A percentile compares a stretch with the other conserved stretches of the same genome.
Evolutionary conservation across 495 filamentous ascomycete genomes (phyloP).

Genomic region (Pseudotulostoma volvatum): DNA sequence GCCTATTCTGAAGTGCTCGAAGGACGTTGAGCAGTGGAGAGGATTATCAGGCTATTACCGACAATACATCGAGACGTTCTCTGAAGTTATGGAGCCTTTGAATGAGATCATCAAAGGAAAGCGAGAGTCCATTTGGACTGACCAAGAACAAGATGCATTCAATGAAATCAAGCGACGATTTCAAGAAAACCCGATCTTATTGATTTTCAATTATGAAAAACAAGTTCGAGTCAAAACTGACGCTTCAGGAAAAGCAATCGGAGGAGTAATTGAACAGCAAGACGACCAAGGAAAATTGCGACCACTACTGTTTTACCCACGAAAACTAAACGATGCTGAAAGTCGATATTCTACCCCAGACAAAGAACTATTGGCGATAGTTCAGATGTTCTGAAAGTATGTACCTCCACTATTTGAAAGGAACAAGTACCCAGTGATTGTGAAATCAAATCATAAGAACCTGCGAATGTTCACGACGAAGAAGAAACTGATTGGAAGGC

Average conservation of each 20-base stretch:
- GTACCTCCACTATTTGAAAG: conserved; percentile 10
- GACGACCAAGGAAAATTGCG: neutral
- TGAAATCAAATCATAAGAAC: conserved; percentile 10
- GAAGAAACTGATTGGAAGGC: conserved; percentile 6
- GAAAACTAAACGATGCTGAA: conserved; percentile 12
- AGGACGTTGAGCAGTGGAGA: conserved; percentile 5
- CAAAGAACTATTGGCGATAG: conserved; percentile 16
- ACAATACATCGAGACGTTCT: conserved; percentile 5
- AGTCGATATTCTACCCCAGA: conserved; percentile 20
- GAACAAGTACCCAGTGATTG: conserved; percentile 2
- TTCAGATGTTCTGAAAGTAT: conserved; percentile 14
- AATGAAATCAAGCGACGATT: conserved; percentile 3
- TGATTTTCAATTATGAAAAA: neutral
- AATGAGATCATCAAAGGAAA: conserved; percentile 6
- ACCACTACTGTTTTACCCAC: conserved; percentile 13
- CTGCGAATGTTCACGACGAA: conserved; percentile 8
- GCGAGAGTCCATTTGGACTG: conserved; percentile 2
- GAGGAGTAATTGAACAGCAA: neutral
- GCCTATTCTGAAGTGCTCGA: conserved; percentile 2
- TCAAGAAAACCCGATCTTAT: neutral
- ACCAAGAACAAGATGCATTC: conserved; percentile 3
- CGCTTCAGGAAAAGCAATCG: neutral
- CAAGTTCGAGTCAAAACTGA: neutral
- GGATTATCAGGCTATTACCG: conserved; percentile 7
- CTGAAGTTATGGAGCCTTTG: neutral